Percentiles rank a stretch among this genome's conserved stretches.
These are phyloP conservation scores for Fusarium hainanense DNA, from an alignment of 2,329 filamentous ascomycete species.

Conservation along the genomic window DNA sequence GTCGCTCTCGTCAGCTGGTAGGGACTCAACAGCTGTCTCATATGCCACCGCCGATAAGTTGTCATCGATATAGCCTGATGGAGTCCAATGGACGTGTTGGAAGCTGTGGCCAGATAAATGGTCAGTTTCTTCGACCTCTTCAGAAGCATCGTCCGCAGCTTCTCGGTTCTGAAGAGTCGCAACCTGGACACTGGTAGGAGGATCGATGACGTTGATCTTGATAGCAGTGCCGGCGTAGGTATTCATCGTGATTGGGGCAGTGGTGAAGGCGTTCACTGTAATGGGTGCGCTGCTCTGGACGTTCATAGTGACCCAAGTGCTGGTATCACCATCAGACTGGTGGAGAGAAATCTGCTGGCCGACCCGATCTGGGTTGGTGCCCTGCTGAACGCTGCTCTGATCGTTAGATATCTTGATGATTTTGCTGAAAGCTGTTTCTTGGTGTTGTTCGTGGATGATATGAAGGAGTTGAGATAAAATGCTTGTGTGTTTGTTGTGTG, in stretches of 20 bases:
- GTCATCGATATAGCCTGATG: background rate
- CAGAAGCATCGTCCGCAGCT: background rate
- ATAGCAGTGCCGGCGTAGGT: background rate
- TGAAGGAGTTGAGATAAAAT: background rate
- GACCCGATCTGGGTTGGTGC: background rate
- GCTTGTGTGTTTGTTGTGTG: background rate
- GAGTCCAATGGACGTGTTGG: background rate
- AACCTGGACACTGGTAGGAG: background rate
- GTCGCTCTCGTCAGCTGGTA: background rate
- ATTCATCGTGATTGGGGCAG: background rate
- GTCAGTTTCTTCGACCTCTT: too few relatives aligned
- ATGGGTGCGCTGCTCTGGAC: background rate
- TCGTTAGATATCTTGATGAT: background rate
- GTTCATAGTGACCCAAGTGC: background rate
- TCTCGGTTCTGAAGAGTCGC: accelerated
- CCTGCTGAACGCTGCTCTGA: background rate
- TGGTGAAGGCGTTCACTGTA: background rate
- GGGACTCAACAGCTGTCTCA: background rate
- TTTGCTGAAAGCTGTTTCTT: background rate
- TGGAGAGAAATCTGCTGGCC: background rate
- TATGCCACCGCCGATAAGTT: accelerated
- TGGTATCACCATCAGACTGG: background rate
- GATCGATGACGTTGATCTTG: background rate
- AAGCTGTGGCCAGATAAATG: background rate
- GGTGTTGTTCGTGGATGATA: background rate